Evolutionary conservation across 2,329 filamentous ascomycete species (phyloP).

Genomic region (Dactylellina cionopaga): DNA sequence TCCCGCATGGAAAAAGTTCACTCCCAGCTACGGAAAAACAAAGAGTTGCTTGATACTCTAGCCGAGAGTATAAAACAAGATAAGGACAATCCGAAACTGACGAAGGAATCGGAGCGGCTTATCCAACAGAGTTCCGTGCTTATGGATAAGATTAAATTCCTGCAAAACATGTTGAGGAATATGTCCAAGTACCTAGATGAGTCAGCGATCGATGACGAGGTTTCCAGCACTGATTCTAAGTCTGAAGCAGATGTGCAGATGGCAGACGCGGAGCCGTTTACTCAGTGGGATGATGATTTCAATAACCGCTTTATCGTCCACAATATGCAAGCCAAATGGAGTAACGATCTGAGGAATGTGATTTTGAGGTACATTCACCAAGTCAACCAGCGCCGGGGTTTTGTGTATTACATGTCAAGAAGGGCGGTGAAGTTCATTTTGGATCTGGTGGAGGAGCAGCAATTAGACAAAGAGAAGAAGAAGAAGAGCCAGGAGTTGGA

Average conservation of each 20-base stretch:
- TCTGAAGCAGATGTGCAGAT: constrained; percentile 60
- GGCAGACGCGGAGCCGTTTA: constrained; percentile 74
- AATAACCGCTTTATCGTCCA: constrained; percentile 98
- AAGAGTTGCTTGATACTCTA: constrained; percentile 77
- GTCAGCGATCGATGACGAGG: constrained; percentile 67
- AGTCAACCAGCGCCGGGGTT: constrained; percentile 92
- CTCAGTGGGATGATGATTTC: constrained; percentile 92
- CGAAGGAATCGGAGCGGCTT: constrained; percentile 66
- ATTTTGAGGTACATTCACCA: constrained; percentile 97
- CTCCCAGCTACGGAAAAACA: constrained; percentile 79
- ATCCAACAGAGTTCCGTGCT: constrained; percentile 69
- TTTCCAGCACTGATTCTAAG: constrained; percentile 50
- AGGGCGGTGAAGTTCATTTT: constrained; percentile 97
- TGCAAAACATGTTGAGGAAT: constrained; percentile 69
- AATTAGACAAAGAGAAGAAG: constrained; percentile 54
- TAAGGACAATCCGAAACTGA: constrained; percentile 65
- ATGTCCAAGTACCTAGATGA: constrained; percentile 67
- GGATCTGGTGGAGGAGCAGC: constrained; percentile 88
- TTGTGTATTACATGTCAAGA: constrained; percentile 96
- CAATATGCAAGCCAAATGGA: constrained; percentile 98
- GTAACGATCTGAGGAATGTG: constrained; percentile 93
- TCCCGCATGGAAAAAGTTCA: constrained; percentile 81
- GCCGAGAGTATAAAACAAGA: constrained; percentile 70
- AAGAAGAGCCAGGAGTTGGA: constrained; percentile 37
- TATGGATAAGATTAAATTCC: constrained; percentile 69